Percentiles rank a stretch among this genome's conserved stretches.
Conservation (phyloP, 768 basidiomycete species). For the Clitopilus passeckerianus region DNA sequence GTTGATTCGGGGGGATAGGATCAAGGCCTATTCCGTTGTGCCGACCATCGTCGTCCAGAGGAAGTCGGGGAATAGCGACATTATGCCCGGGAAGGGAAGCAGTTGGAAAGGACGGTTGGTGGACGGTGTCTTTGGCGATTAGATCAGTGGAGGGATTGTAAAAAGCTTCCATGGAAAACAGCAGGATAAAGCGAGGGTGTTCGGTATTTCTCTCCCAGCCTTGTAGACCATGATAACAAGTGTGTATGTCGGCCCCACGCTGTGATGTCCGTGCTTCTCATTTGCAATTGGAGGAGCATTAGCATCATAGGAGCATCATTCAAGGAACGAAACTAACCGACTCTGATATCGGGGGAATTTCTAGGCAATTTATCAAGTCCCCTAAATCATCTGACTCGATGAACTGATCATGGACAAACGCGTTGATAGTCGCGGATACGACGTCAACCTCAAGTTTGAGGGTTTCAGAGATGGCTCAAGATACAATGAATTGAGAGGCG, state of each 20-base stretch:
- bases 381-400: not conserved
- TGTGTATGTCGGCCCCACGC: not conserved
- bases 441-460: too few relatives aligned
- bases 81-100: slow-evolving; percentile 47
- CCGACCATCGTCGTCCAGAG: slow-evolving; percentile 66
- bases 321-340: not conserved
- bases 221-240: not conserved
- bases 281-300: not conserved
- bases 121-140: slow-evolving; percentile 38
- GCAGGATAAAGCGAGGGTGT: not conserved
- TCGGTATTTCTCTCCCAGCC: not conserved
- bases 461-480: not conserved
- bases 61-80: slow-evolving; percentile 54
- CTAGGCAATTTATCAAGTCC: not conserved
- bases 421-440: not conserved
- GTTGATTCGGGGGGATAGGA: slow-evolving; percentile 51
- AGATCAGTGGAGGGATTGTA: not conserved
- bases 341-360: not conserved
- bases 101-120: slow-evolving; percentile 48
- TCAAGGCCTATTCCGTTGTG: slow-evolving; percentile 61
- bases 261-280: not conserved
- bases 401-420: not conserved
- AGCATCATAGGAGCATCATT: not conserved
- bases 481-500: not conserved
- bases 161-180: too few relatives aligned